Conservation (phyloP, 306 rosid species). For the Clitoria ternatea region DNA sequence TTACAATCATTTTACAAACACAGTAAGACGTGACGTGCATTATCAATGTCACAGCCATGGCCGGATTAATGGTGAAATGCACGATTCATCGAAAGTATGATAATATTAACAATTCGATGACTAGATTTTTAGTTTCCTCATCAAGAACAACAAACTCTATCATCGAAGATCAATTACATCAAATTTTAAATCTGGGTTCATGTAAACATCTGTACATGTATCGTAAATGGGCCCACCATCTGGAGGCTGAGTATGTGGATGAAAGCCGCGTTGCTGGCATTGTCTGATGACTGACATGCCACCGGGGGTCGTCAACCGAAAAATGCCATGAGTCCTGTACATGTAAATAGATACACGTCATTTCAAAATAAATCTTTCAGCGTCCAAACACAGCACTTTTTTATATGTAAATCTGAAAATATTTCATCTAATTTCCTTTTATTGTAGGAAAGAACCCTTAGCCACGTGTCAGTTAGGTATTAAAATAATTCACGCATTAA, state of each 20-base stretch:
- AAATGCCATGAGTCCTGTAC: constrained; percentile 88
- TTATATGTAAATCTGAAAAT: not conserved
- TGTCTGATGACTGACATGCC: constrained; percentile 90
- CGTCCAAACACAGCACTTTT: not conserved
- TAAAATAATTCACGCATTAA: too few species aligned
- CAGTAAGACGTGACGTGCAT: not conserved
- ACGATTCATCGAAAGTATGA: constrained; percentile 1
- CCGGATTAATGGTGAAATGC: constrained; percentile 15
- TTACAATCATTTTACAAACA: constrained; percentile 29
- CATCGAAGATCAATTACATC: constrained; percentile 94
- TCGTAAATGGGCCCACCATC: constrained; percentile 94
- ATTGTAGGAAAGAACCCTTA: not conserved
- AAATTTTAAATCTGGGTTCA: constrained; percentile 79
- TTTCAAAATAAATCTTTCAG: constrained; percentile 3
- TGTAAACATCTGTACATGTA: constrained; percentile 86
- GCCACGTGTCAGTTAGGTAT: too few species aligned
- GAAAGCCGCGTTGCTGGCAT: constrained; percentile 94
- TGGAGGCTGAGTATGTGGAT: constrained; percentile 74
- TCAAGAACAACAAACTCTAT: constrained; percentile 2
- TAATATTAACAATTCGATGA: constrained; percentile 42
- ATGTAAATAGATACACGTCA: constrained; percentile 8
- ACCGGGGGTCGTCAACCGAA: constrained; percentile 85
- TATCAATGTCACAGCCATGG: constrained; percentile 1
- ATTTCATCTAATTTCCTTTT: not conserved
- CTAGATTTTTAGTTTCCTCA: not conserved